Evolutionary conservation across 352 stramenopile genomes (phyloP).

Genomic region (Globisporangium canariense): DNA sequence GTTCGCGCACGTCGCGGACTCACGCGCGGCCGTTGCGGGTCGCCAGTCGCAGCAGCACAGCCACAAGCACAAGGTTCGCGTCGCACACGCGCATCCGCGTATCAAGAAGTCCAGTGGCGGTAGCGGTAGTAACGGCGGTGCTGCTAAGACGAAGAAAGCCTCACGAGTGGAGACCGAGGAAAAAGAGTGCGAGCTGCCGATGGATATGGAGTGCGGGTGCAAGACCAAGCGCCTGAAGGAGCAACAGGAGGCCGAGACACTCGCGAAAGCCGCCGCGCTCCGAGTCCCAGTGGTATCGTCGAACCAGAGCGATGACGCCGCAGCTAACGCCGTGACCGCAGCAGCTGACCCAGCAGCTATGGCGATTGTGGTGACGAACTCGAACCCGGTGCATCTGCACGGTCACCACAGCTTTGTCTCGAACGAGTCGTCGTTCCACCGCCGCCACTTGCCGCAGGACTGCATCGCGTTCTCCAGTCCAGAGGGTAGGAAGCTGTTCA

Average conservation of each 20-base stretch:
- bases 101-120: neutral
- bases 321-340: neutral
- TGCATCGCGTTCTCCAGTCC: slow-evolving; percentile 49
- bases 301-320: slow-evolving; percentile 1
- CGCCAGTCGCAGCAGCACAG: slow-evolving; percentile 3
- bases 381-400: neutral
- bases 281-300: slow-evolving; percentile 11
- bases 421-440: slow-evolving; percentile 46
- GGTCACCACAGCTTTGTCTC: slow-evolving; percentile 2
- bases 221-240: slow-evolving; percentile 42
- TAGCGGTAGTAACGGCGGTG: neutral
- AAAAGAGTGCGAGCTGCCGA: slow-evolving; percentile 35
- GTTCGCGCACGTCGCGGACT: slow-evolving; percentile 11
- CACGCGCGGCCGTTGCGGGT: neutral
- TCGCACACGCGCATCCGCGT: neutral
- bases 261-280: slow-evolving; percentile 17
- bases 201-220: slow-evolving; percentile 51
- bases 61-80: neutral
- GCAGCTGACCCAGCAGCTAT: neutral
- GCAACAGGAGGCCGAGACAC: slow-evolving; percentile 29
- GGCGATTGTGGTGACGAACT: slow-evolving; percentile 7
- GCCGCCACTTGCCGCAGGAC: slow-evolving; percentile 44
- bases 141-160: slow-evolving; percentile 1
- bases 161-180: slow-evolving; percentile 4
- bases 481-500: slow-evolving; percentile 59